Conservation (phyloP, 345 rosid species). For the Zanthoxylum bungeanum region DNA sequence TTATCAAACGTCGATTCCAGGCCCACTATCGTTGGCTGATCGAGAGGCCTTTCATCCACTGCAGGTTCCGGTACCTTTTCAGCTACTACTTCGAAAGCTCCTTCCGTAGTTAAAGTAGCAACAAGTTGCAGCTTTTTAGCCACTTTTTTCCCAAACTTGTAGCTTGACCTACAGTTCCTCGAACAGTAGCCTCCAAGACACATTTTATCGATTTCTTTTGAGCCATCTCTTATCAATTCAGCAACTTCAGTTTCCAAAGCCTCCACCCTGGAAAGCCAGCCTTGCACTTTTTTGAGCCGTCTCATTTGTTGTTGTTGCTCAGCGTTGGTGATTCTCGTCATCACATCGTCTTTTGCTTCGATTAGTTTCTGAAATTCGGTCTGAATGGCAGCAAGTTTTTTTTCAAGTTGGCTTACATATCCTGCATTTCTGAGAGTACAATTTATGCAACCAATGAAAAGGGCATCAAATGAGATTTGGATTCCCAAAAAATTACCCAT, state of each 20-base stretch:
- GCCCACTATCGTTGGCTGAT: not conserved
- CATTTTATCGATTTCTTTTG: no score
- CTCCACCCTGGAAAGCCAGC: no score
- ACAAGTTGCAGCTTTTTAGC: no score
- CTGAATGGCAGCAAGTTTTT: not conserved
- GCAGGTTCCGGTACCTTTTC: not conserved
- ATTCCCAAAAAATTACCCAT: no score
- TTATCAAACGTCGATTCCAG: not conserved
- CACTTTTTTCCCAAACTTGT: no score
- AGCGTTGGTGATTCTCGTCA: not conserved
- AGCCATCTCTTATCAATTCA: no score
- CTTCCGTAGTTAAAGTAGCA: no score
- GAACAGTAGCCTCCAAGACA: no score
- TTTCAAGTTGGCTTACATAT: not conserved
- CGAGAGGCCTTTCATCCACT: not conserved
- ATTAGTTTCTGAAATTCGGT: not conserved
- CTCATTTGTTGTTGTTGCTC: not conserved
- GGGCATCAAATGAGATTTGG: not conserved
- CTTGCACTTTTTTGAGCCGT: no score
- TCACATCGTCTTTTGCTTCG: not conserved
- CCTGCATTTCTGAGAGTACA: not conserved
- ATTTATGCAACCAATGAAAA: not conserved
- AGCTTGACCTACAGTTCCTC: no score
- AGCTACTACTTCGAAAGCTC: no score
- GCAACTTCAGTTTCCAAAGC: no score